Evolutionary conservation across 192 early-diverging fungal species (phyloP).

Genomic region (Mortierella hygrophila): DNA sequence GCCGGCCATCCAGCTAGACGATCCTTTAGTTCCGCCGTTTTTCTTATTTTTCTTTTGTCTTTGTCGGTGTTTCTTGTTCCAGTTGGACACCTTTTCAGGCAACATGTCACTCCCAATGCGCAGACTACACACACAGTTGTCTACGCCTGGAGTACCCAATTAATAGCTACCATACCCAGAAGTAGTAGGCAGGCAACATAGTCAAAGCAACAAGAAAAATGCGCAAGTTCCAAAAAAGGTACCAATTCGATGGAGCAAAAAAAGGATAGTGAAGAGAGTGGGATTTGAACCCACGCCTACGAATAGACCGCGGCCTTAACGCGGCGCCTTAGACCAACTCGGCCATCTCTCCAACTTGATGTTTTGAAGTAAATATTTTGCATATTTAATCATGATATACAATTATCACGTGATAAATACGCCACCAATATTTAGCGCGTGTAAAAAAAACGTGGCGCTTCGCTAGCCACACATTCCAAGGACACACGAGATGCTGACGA

Average conservation of each 20-base stretch:
- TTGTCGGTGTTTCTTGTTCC: not conserved
- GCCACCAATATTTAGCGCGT: not conserved
- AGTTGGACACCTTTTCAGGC: not conserved
- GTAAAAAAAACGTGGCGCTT: too few relatives aligned
- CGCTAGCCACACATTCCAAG: too few relatives aligned
- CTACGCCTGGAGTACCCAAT: too few relatives aligned
- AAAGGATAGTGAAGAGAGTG: constrained; percentile 30
- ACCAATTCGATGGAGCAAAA: not conserved
- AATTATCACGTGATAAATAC: not conserved
- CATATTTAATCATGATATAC: not conserved
- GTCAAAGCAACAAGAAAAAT: not conserved
- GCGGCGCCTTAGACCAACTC: constrained; percentile 29
- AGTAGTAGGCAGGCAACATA: too few relatives aligned
- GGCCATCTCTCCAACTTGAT: constrained; percentile 16
- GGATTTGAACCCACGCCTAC: constrained; percentile 41
- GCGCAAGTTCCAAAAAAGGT: not conserved
- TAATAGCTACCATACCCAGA: too few relatives aligned
- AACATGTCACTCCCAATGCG: not conserved
- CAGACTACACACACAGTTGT: too few relatives aligned
- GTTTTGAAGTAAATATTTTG: not conserved
- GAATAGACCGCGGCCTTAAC: constrained; percentile 33
- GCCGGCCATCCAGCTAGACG: not conserved
- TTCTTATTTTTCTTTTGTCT: not conserved
- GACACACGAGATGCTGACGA: too few relatives aligned
- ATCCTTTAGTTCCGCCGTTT: not conserved